A percentile compares a stretch with the other conserved stretches of the same genome.
phyloP scores from a whole-genome alignment of 2,329 filamentous ascomycete species.

The Xylaria hypoxylon region DNA sequence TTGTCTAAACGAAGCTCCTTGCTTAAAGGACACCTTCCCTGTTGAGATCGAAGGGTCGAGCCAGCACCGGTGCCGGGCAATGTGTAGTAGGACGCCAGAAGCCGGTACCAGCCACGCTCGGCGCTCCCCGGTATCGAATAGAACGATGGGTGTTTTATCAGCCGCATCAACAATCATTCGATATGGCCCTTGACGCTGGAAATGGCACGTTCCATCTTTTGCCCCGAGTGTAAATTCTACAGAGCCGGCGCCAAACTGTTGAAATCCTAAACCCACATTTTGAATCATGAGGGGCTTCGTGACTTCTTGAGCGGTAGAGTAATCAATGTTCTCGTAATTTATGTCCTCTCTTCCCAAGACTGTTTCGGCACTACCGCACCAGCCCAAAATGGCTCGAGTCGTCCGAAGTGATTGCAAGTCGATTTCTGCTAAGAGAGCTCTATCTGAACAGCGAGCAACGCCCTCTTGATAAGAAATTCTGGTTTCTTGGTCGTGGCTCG shows the following conservation, averaged over 20 bases:
- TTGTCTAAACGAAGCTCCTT: too few relatives aligned
- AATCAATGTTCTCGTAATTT: not conserved
- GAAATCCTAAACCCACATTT: not conserved
- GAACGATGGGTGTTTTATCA: not conserved
- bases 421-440: not conserved
- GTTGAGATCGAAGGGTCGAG: too few relatives aligned
- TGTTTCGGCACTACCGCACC: not conserved
- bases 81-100: not conserved
- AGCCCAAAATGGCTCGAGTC: not conserved
- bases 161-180: not conserved
- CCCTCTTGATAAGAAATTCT: not conserved
- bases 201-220: not conserved
- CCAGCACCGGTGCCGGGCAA: not conserved
- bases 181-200: not conserved
- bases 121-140: conserved; percentile 1
- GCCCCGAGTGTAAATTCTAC: not conserved
- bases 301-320: not conserved
- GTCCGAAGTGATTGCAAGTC: not conserved
- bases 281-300: not conserved
- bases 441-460: not conserved
- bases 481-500: not conserved
- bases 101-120: not conserved
- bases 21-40: too few relatives aligned
- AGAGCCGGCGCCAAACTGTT: not conserved
- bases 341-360: not conserved